phyloP scores from a whole-genome alignment of 108 stramenopile species.

The Epithemia pelagica region DNA sequence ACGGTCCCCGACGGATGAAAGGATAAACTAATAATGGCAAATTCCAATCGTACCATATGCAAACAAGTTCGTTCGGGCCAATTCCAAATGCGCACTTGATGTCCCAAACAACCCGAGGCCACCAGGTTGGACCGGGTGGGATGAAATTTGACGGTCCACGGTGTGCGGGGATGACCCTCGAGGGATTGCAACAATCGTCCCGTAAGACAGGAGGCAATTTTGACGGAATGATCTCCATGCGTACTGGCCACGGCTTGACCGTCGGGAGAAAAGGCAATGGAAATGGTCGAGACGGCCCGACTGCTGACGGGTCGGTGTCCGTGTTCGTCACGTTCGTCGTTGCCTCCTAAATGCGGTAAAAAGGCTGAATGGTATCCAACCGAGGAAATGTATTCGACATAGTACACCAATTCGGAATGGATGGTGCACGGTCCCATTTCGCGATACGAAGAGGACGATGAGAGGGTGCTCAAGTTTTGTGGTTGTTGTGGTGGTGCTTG shows the following conservation, averaged over 20 bases:
- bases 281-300: conserved; percentile 65
- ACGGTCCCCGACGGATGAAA: conserved; percentile 90
- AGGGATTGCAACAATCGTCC: conserved; percentile 62
- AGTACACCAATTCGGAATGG: conserved; percentile 9
- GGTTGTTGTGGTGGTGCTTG: no score
- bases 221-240: conserved; percentile 99
- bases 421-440: not conserved
- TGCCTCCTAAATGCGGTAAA: conserved; percentile 52
- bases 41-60: conserved; percentile 75
- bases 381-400: conserved; percentile 51
- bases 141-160: conserved; percentile 98
- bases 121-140: conserved; percentile 68
- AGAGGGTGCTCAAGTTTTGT: no score
- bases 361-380: conserved; percentile 60
- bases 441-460: not conserved
- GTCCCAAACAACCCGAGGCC: conserved; percentile 92
- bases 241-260: conserved; percentile 88
- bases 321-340: conserved; percentile 11
- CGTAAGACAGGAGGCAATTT: conserved; percentile 73
- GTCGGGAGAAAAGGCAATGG: conserved; percentile 70
- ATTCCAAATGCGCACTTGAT: conserved; percentile 95
- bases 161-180: conserved; percentile 94
- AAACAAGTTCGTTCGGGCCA: conserved; percentile 60
- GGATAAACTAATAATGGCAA: conserved; percentile 88
- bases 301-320: conserved; percentile 17